Conservation (phyloP, 176 grass and related monocot genomes). For the Carex parvula region DNA sequence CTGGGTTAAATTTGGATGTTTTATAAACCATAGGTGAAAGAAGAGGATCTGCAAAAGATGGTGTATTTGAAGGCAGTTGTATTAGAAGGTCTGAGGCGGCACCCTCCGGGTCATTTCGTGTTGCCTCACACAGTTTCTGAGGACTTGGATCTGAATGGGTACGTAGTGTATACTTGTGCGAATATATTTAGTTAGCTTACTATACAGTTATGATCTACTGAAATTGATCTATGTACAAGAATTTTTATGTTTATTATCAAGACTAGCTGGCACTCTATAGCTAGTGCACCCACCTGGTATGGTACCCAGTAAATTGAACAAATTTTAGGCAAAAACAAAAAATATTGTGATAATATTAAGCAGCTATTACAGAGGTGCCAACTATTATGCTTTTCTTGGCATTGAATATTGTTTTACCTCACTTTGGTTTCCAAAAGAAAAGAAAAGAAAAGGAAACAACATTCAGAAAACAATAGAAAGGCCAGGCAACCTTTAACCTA, state of each 20-base stretch:
- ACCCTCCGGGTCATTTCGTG: constrained; percentile 34
- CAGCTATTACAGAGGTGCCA: not conserved
- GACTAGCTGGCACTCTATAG: not conserved
- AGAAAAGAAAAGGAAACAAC: not conserved
- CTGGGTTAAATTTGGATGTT: not conserved
- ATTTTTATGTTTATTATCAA: not conserved
- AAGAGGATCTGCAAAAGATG: constrained; percentile 34
- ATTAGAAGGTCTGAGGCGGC: constrained; percentile 35
- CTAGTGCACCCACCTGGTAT: not conserved
- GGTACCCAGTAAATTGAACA: not conserved
- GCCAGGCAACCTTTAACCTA: not conserved
- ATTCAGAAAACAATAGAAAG: not conserved
- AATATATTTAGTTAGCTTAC: too few relatives aligned
- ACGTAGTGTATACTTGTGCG: too few relatives aligned
- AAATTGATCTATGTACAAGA: not conserved
- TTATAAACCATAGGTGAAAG: constrained; percentile 10
- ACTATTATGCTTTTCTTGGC: not conserved
- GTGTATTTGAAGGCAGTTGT: constrained; percentile 33
- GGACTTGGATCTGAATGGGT: constrained; percentile 18
- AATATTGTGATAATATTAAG: not conserved
- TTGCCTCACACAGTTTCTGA: constrained; percentile 31
- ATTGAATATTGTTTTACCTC: not conserved
- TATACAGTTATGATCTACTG: too few relatives aligned
- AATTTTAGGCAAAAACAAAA: not conserved
- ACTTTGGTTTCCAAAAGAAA: not conserved